Conservation (phyloP, 805 yeast species). For the Wickerhamomyces alni region DNA sequence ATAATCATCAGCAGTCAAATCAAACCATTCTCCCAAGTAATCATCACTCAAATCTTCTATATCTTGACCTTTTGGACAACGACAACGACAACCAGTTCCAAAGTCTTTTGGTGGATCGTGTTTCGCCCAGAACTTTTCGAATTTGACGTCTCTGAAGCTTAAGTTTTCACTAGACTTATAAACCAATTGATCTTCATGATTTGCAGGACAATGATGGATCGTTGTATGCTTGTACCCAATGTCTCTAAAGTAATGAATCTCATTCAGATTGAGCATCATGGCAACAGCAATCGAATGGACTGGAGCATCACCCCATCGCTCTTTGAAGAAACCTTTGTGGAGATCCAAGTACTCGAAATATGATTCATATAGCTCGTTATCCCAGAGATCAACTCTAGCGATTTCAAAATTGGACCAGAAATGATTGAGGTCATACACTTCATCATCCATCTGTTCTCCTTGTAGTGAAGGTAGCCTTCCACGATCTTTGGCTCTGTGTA, state of each 20-base stretch:
- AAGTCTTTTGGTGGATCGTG: constrained; percentile 30
- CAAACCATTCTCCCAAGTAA: constrained; percentile 49
- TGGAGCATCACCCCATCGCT: constrained; percentile 98
- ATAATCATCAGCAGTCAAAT: constrained; percentile 29
- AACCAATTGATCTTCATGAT: constrained; percentile 46
- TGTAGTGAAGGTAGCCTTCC: constrained; percentile 25
- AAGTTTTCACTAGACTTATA: constrained; percentile 30
- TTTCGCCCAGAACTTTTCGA: constrained; percentile 19
- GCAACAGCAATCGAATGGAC: constrained; percentile 85
- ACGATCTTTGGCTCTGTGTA: constrained; percentile 31
- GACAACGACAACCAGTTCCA: constrained; percentile 84
- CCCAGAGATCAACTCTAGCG: constrained; percentile 74
- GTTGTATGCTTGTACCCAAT: constrained; percentile 85
- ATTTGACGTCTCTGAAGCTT: constrained; percentile 11
- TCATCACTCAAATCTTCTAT: constrained; percentile 49
- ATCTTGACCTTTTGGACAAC: constrained; percentile 58
- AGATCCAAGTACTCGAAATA: constrained; percentile 66
- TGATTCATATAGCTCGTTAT: constrained; percentile 53
- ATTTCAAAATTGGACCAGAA: constrained; percentile 95
- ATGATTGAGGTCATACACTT: constrained; percentile 74
- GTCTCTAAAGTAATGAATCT: constrained; percentile 87
- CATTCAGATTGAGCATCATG: constrained; percentile 58
- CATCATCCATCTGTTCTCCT: constrained; percentile 58
- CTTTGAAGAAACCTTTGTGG: constrained; percentile 79
- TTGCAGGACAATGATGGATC: constrained; percentile 77